These are phyloP conservation scores for Diaporthe destruens DNA, from an alignment of 2,329 filamentous ascomycete genomes.

Conservation along the genomic window DNA sequence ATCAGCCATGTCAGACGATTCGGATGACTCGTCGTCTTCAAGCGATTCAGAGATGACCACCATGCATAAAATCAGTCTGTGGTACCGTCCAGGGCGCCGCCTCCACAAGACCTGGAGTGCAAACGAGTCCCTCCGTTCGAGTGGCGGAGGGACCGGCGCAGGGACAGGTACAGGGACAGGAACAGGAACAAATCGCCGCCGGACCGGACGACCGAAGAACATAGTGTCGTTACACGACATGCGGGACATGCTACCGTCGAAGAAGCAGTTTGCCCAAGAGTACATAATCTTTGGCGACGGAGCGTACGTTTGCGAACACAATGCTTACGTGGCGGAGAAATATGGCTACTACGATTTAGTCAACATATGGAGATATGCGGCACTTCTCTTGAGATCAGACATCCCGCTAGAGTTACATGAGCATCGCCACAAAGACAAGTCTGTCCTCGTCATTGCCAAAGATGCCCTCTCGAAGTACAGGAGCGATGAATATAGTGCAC, in stretches of 20 bases:
- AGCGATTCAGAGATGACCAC: conserved; percentile 75
- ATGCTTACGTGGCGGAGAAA: conserved; percentile 81
- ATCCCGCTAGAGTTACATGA: conserved; percentile 77
- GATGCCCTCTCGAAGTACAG: conserved; percentile 64
- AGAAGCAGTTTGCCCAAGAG: conserved; percentile 78
- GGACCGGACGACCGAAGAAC: conserved; percentile 70
- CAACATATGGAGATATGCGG: conserved; percentile 86
- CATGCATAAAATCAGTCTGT: conserved; percentile 68
- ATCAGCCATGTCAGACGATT: conserved; percentile 62
- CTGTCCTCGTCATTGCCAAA: conserved; percentile 77
- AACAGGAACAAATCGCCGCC: conserved; percentile 58
- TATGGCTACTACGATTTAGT: conserved; percentile 79
- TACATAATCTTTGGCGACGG: conserved; percentile 89
- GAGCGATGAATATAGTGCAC: conserved; percentile 41
- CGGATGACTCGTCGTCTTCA: conserved; percentile 63
- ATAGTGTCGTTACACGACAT: conserved; percentile 80
- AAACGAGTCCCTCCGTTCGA: conserved; percentile 69
- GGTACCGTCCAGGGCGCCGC: conserved; percentile 66
- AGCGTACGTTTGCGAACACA: conserved; percentile 85
- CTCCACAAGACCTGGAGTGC: conserved; percentile 69
- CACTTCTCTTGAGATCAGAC: conserved; percentile 81
- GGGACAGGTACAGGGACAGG: conserved; percentile 69
- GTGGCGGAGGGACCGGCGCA: conserved; percentile 69
- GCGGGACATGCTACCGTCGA: conserved; percentile 80
- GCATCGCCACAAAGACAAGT: conserved; percentile 66